phyloP scores from a whole-genome alignment of 805 yeast species.

The Cyberlindnera euphorbiiphila region DNA sequence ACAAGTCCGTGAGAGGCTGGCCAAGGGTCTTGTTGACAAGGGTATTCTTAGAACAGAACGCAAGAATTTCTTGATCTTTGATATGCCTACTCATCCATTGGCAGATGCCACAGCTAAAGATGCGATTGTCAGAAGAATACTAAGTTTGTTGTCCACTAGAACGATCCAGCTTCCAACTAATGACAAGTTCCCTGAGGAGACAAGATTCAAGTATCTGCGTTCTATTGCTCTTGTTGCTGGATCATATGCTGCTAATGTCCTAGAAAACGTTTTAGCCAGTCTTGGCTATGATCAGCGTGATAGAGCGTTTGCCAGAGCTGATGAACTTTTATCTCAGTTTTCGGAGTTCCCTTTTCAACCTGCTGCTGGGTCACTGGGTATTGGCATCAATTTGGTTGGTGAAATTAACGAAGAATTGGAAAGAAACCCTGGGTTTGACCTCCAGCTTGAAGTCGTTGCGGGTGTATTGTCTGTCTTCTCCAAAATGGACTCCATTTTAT shows the following conservation, averaged over 20 bases:
- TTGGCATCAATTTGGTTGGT: slow-evolving; percentile 62
- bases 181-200: slow-evolving; percentile 63
- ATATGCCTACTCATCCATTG: slow-evolving; percentile 98
- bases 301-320: slow-evolving; percentile 90
- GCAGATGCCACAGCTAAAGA: slow-evolving; percentile 85
- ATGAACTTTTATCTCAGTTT: slow-evolving; percentile 77
- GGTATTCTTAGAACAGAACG: slow-evolving; percentile 95
- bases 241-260: slow-evolving; percentile 92
- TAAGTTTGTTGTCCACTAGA: slow-evolving; percentile 67
- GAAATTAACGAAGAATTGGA: slow-evolving; percentile 43
- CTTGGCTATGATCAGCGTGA: slow-evolving; percentile 86
- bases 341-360: slow-evolving; percentile 80
- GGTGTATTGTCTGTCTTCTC: slow-evolving; percentile 89
- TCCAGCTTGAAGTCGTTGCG: slow-evolving; percentile 84
- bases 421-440: slow-evolving; percentile 40
- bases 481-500: slow-evolving; percentile 85
- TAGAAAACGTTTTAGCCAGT: slow-evolving; percentile 79
- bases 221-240: slow-evolving; percentile 81
- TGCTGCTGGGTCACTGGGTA: slow-evolving; percentile 57
- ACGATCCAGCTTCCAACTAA: slow-evolving; percentile 55
- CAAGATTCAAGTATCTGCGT: slow-evolving; percentile 69
- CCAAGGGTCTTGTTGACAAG: slow-evolving; percentile 95
- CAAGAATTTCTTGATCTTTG: slow-evolving; percentile 89
- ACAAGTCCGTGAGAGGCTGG: slow-evolving; percentile 94
- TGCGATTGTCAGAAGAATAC: slow-evolving; percentile 66